These are phyloP conservation scores for Colletotrichum karsti DNA, from an alignment of 2,329 filamentous ascomycete genomes.

Conservation along the genomic window DNA sequence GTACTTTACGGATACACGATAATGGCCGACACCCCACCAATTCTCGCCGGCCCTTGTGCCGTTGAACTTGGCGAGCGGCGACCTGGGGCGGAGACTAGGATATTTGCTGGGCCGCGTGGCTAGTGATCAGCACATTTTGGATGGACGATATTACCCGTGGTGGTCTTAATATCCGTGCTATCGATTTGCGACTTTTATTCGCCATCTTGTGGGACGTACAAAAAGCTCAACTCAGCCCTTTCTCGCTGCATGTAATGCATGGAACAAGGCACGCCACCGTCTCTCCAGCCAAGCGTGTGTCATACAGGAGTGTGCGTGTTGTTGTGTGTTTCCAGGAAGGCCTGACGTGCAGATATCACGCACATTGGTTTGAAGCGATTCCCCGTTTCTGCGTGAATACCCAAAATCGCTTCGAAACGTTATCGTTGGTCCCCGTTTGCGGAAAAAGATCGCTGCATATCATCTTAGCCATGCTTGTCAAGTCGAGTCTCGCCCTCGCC, in stretches of 20 bases:
- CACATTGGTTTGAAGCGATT: background rate
- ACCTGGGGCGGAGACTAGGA: slow-evolving; percentile 10
- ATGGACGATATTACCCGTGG: background rate
- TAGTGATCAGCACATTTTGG: background rate
- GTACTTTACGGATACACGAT: too few species aligned
- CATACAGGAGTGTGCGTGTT: background rate
- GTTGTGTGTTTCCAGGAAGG: background rate
- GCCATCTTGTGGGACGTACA: slow-evolving; percentile 12
- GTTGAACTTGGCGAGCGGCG: background rate
- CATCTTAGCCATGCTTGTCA: slow-evolving; percentile 26
- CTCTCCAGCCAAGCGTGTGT: background rate
- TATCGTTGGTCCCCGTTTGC: background rate
- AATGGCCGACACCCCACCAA: slow-evolving; percentile 6
- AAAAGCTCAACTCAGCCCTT: slow-evolving; percentile 8
- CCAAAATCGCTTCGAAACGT: background rate
- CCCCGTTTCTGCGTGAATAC: background rate
- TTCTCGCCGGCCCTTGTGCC: background rate
- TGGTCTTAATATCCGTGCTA: slow-evolving; percentile 4
- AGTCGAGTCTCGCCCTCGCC: slow-evolving; percentile 16
- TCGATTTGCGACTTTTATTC: background rate
- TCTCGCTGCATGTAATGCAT: background rate
- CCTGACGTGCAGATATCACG: slow-evolving; percentile 21
- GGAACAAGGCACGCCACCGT: background rate
- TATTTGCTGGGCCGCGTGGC: slow-evolving; percentile 5
- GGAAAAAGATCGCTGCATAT: slow-evolving; percentile 1